These are phyloP conservation scores for Nymphaea colorata DNA, from an alignment of 164 flowering plant genomes.

Conservation along the genomic window DNA sequence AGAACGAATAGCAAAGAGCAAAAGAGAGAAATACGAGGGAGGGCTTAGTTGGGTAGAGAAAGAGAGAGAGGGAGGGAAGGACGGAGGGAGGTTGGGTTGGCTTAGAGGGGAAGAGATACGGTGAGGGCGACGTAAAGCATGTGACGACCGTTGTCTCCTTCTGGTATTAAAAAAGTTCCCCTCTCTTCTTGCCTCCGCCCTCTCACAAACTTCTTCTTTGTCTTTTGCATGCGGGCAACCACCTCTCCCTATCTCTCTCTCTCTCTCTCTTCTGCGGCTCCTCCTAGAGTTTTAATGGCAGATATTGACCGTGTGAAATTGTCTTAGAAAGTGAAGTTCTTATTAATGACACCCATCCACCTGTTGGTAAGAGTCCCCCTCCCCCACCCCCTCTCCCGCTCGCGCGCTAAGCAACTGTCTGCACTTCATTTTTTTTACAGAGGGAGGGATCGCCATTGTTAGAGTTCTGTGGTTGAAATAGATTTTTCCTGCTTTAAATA, in stretches of 20 bases:
- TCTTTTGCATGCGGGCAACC: background rate
- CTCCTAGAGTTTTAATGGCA: background rate
- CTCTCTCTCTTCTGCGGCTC: conserved; percentile 15
- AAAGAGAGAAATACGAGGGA: background rate
- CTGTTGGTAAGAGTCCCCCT: background rate
- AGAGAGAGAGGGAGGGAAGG: background rate
- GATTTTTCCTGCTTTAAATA: background rate
- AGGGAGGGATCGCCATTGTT: background rate
- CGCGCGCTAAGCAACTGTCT: background rate
- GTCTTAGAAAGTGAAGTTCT: background rate
- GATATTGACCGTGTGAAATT: background rate
- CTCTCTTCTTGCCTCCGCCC: background rate
- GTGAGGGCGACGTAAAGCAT: background rate
- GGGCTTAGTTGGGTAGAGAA: background rate
- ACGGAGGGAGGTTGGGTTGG: background rate
- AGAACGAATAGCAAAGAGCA: too few relatives aligned
- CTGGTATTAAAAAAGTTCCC: background rate
- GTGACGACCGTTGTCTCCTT: background rate
- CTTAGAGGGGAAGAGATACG: background rate
- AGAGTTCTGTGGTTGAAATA: background rate
- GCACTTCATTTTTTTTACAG: background rate
- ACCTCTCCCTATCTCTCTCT: background rate
- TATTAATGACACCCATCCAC: background rate
- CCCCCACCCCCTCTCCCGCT: background rate
- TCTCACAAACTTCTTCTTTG: background rate